Evolutionary conservation across 257 asterid species (phyloP).

Genomic region (Echites panduratus): DNA sequence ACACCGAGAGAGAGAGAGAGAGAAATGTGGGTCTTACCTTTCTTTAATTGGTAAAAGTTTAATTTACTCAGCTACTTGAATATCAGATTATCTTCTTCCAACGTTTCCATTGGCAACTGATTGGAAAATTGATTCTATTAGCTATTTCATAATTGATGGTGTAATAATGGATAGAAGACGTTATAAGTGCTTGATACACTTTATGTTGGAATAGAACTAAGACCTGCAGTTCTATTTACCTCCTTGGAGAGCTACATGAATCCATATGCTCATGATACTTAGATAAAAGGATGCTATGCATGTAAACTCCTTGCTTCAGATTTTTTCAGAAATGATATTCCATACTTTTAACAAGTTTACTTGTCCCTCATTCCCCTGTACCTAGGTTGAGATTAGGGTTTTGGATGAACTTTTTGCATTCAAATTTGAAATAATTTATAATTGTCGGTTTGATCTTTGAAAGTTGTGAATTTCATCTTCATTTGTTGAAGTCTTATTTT

Average conservation of each 20-base stretch:
- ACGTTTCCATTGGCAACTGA: neutral
- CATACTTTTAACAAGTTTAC: too few relatives aligned
- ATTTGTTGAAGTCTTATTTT: neutral
- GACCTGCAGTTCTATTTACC: neutral
- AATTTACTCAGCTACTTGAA: neutral
- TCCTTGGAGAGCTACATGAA: neutral
- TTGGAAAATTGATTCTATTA: neutral
- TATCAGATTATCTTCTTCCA: neutral
- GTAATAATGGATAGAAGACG: neutral
- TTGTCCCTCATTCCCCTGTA: too few relatives aligned
- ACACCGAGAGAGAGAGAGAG: too few relatives aligned
- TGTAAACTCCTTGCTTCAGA: neutral
- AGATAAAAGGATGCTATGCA: neutral
- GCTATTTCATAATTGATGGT: neutral
- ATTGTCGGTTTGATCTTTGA: neutral
- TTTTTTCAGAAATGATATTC: neutral
- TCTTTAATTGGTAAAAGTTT: neutral
- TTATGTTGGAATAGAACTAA: neutral
- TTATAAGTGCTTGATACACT: neutral
- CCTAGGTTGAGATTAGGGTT: too few relatives aligned
- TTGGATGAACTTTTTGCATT: too few relatives aligned
- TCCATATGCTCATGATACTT: neutral
- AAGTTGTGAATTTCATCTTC: neutral
- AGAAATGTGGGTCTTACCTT: too few relatives aligned
- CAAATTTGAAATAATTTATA: neutral